phyloP scores from a whole-genome alignment of 2,329 filamentous ascomycete genomes.

The Neurospora crassa region DNA sequence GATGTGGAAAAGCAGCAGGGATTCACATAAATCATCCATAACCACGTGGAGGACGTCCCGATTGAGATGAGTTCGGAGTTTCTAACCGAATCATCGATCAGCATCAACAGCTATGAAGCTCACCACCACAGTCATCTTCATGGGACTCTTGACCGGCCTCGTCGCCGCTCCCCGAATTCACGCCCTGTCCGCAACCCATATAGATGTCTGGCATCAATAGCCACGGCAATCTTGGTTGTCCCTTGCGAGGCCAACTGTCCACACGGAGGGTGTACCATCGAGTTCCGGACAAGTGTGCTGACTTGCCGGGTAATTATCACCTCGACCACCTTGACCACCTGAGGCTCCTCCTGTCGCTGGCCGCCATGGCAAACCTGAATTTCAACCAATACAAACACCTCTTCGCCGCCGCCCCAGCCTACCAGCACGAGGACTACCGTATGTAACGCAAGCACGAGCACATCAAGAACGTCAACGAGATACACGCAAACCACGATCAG shows the following conservation, averaged over 20 bases:
- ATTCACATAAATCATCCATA: not conserved
- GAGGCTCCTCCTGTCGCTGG: conserved; percentile 9
- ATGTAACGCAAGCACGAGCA: conserved; percentile 17
- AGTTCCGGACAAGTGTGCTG: conserved; percentile 16
- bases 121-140: conserved; percentile 5
- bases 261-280: conserved; percentile 20
- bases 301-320: conserved; percentile 16
- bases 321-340: conserved; percentile 8
- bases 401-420: conserved; percentile 12
- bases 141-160: conserved; percentile 7
- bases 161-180: conserved; percentile 8
- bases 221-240: conserved; percentile 20
- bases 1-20: not conserved
- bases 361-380: conserved; percentile 6
- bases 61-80: not conserved
- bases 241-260: conserved; percentile 22
- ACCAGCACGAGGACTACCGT: conserved; percentile 12
- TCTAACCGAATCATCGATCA: no score
- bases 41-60: not conserved
- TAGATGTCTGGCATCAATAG: not conserved
- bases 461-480: conserved; percentile 8
- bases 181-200: conserved; percentile 9
- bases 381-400: conserved; percentile 8
- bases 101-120: conserved; percentile 11
- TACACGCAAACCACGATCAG: conserved; percentile 13